Conservation (phyloP, 1,284 basidiomycete genomes). For the Pseudozyma pruni region DNA sequence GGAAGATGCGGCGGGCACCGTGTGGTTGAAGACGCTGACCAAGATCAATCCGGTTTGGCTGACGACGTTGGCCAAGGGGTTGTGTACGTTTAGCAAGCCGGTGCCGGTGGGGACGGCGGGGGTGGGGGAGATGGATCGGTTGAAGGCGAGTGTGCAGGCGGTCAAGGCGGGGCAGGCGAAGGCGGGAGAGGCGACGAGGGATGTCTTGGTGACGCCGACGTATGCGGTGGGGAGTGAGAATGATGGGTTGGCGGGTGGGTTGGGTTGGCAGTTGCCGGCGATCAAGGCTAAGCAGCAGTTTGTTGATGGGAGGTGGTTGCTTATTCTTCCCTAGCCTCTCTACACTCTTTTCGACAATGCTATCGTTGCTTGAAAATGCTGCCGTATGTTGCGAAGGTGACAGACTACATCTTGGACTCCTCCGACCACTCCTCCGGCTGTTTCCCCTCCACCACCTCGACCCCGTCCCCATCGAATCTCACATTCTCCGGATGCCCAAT, state of each 20-base stretch:
- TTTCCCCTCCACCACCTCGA: constrained; percentile 76
- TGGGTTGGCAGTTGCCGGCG: constrained; percentile 64
- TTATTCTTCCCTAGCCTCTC: constrained; percentile 12
- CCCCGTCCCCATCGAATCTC: constrained; percentile 81
- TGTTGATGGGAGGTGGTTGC: constrained; percentile 59
- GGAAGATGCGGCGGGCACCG: constrained; percentile 22
- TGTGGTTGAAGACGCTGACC: constrained; percentile 62
- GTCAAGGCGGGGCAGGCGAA: constrained; percentile 28
- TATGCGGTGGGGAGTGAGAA: constrained; percentile 61
- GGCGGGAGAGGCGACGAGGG: constrained; percentile 17
- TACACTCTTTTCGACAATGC: too few species aligned
- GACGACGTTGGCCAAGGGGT: constrained; percentile 78
- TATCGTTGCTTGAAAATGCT: too few species aligned
- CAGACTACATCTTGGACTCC: constrained; percentile 15
- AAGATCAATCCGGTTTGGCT: constrained; percentile 88
- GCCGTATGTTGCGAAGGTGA: too few species aligned
- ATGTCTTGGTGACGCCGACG: constrained; percentile 59
- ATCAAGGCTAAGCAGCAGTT: constrained; percentile 59
- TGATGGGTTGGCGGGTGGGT: constrained; percentile 50
- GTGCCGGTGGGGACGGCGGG: constrained; percentile 21
- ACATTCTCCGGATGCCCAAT: constrained; percentile 79
- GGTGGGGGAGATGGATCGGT: constrained; percentile 12
- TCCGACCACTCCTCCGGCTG: constrained; percentile 44
- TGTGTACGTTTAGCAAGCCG: constrained; percentile 91
- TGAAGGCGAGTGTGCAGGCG: constrained; percentile 26